A percentile compares a stretch with the other conserved stretches of the same genome.
These are phyloP conservation scores for Calonectria hawksworthii DNA, from an alignment of 2,329 filamentous ascomycete genomes.

Conservation along the genomic window DNA sequence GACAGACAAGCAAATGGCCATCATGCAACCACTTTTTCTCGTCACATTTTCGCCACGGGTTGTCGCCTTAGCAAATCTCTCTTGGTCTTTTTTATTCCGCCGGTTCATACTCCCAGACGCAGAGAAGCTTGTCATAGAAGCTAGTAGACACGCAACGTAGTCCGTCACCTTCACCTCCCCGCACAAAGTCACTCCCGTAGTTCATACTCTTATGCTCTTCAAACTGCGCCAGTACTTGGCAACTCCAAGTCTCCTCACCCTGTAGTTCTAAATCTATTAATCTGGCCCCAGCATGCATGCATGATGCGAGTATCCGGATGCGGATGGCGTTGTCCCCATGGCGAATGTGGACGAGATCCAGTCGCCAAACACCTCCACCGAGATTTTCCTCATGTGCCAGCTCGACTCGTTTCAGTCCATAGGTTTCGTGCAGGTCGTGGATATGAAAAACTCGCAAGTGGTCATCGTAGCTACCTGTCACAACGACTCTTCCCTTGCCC, in stretches of 20 bases:
- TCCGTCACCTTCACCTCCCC: conserved; percentile 45
- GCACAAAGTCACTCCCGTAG: conserved; percentile 83
- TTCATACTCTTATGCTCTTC: conserved; percentile 96
- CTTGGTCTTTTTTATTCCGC: background rate
- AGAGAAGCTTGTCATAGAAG: conserved; percentile 81
- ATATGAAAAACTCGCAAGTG: conserved; percentile 77
- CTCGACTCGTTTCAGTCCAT: conserved; percentile 58
- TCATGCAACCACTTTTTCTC: background rate
- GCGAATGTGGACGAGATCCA: conserved; percentile 71
- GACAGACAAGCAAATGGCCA: background rate
- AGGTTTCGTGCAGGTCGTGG: conserved; percentile 55
- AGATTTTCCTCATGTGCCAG: conserved; percentile 76
- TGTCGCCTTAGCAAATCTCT: background rate
- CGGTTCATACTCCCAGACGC: conserved; percentile 69
- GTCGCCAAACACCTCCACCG: conserved; percentile 88
- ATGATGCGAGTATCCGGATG: conserved; percentile 80
- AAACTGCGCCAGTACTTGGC: conserved; percentile 78
- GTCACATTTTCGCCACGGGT: background rate
- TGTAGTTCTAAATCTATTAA: conserved; percentile 66
- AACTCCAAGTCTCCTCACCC: conserved; percentile 64
- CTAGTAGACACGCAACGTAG: conserved; percentile 76
- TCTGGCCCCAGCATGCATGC: conserved; percentile 90
- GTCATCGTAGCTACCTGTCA: conserved; percentile 96
- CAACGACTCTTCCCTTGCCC: conserved; percentile 68
- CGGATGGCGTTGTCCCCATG: conserved; percentile 46